phyloP scores from a whole-genome alignment of 768 basidiomycete genomes.

The Gautieria morchelliformis region DNA sequence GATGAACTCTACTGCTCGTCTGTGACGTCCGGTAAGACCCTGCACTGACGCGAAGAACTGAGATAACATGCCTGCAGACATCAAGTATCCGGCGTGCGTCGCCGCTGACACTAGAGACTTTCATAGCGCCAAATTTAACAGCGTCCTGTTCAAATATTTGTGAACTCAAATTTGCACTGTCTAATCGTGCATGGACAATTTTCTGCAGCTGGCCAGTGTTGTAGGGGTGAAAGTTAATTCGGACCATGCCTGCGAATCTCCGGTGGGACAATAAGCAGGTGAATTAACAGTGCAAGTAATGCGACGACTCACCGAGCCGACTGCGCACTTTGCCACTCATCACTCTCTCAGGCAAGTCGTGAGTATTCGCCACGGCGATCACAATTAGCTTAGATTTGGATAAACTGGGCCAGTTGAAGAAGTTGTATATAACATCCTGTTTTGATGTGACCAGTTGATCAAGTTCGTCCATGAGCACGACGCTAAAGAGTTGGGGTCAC shows the following conservation, averaged over 20 bases:
- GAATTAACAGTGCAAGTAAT: background rate
- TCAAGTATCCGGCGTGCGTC: slow-evolving; percentile 92
- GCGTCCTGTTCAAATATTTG: slow-evolving; percentile 52
- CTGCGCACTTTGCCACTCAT: slow-evolving; percentile 89
- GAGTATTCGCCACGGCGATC: slow-evolving; percentile 94
- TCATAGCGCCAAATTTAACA: slow-evolving; percentile 76
- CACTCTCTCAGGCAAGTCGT: slow-evolving; percentile 92
- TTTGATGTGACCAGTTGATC: slow-evolving; percentile 94
- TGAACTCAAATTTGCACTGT: slow-evolving; percentile 40
- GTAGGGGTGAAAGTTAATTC: slow-evolving; percentile 91
- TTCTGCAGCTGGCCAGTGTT: slow-evolving; percentile 64
- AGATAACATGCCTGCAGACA: slow-evolving; percentile 62
- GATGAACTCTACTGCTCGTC: slow-evolving; percentile 77
- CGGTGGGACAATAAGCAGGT: background rate
- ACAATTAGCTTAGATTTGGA: slow-evolving; percentile 84
- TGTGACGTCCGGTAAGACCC: slow-evolving; percentile 16
- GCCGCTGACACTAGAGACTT: slow-evolving; percentile 75
- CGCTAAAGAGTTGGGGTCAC: slow-evolving; percentile 37
- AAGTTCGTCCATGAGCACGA: slow-evolving; percentile 97
- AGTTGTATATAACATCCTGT: slow-evolving; percentile 98
- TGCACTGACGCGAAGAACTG: background rate
- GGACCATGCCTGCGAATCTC: slow-evolving; percentile 57
- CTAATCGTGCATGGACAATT: slow-evolving; percentile 80
- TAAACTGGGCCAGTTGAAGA: slow-evolving; percentile 98
- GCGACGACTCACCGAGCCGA: slow-evolving; percentile 58